Conservation (phyloP, 2,329 filamentous ascomycete species). For the Ophiosphaerella narmari region DNA sequence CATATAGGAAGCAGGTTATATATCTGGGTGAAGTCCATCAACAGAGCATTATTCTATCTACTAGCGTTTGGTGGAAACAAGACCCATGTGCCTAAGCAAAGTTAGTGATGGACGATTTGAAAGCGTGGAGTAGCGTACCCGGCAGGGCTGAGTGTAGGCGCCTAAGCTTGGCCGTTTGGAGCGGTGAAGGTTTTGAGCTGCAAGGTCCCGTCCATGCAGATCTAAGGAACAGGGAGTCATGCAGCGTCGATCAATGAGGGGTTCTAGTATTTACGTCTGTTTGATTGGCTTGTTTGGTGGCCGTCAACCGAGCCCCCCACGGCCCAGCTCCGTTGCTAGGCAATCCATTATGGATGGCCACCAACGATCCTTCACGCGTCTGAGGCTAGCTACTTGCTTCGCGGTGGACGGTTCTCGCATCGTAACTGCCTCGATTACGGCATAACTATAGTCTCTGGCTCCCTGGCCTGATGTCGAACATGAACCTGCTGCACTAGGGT, state of each 20-base stretch:
- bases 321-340: too few relatives aligned
- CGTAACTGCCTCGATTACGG: not conserved
- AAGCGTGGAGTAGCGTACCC: not conserved
- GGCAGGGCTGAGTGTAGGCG: not conserved
- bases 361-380: too few relatives aligned
- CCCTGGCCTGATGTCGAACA: too few relatives aligned
- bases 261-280: constrained; percentile 1
- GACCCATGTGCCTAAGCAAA: too few relatives aligned
- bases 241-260: constrained; percentile 13
- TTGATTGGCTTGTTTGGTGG: constrained; percentile 11
- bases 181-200: constrained; percentile 13
- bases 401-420: not conserved
- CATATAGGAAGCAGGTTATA: not conserved
- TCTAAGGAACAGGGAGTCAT: constrained; percentile 9
- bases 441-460: not conserved
- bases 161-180: constrained; percentile 4
- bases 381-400: too few relatives aligned
- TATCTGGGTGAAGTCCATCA: not conserved
- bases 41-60: too few relatives aligned
- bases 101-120: not conserved
- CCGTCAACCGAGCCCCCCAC: not conserved
- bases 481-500: too few relatives aligned
- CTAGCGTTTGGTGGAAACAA: too few relatives aligned
- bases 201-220: constrained; percentile 25
- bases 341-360: not conserved